A percentile compares a stretch with the other conserved stretches of the same genome.
Evolutionary conservation across 768 basidiomycete species (phyloP).

Genomic region (Lactifluus subvellereus): DNA sequence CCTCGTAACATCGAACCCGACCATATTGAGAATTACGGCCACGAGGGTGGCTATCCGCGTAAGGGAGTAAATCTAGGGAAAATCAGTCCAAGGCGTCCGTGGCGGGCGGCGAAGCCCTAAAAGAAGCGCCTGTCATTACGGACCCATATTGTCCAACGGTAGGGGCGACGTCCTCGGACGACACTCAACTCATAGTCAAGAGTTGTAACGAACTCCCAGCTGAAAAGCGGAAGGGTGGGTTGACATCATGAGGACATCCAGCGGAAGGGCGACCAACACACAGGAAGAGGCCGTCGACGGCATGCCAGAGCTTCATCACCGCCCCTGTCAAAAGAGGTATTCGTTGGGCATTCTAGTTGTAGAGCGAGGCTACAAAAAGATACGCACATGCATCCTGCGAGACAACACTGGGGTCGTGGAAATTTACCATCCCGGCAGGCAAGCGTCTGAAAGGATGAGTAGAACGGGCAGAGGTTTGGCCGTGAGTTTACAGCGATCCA

Average conservation of each 20-base stretch:
- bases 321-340: background rate
- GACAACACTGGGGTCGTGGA: background rate
- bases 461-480: background rate
- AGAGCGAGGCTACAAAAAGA: background rate
- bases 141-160: conserved; percentile 5
- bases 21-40: background rate
- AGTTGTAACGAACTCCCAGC: background rate
- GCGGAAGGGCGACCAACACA: background rate
- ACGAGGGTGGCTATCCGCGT: background rate
- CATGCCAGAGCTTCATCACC: background rate
- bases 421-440: background rate
- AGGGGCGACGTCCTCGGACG: background rate
- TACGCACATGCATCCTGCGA: background rate
- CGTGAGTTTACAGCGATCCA: background rate
- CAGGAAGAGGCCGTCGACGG: background rate
- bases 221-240: background rate
- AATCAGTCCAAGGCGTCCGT: background rate
- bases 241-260: no score
- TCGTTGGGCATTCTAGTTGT: background rate
- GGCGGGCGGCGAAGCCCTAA: background rate
- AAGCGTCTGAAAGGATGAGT: background rate
- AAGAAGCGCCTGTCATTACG: background rate
- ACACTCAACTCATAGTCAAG: conserved; percentile 1
- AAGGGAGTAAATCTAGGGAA: background rate
- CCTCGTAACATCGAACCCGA: background rate